These are phyloP conservation scores for Hyaloscypha bicolor DNA, from an alignment of 495 filamentous ascomycete genomes.

Conservation along the genomic window DNA sequence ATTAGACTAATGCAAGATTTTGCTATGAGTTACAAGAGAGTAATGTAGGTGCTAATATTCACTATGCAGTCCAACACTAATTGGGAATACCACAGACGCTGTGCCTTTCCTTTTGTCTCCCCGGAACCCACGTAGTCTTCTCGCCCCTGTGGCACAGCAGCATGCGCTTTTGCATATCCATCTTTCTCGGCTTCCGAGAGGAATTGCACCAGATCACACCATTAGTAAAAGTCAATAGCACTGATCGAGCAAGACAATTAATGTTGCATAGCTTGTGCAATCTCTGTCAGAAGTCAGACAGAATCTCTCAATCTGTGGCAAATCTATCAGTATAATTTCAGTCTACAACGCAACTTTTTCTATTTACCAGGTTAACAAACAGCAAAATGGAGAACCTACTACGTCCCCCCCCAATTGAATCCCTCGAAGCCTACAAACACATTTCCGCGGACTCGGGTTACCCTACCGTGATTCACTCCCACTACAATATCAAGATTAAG, in stretches of 20 bases:
- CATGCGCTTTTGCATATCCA: too few species aligned
- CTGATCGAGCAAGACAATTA: not conserved
- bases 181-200: too few species aligned
- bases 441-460: constrained; percentile 28
- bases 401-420: constrained; percentile 14
- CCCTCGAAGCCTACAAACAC: constrained; percentile 32
- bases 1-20: too few species aligned
- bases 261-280: constrained; percentile 2
- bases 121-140: too few species aligned
- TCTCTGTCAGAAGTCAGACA: not conserved
- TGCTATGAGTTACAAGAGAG: not conserved
- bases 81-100: too few species aligned
- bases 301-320: constrained; percentile 1
- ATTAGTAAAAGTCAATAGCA: not conserved
- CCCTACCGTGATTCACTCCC: constrained; percentile 22
- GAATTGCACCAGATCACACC: not conserved
- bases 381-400: constrained; percentile 10
- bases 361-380: constrained; percentile 1
- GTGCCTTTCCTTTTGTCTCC: too few species aligned
- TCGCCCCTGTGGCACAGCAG: too few species aligned
- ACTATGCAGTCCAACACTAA: too few species aligned
- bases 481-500: constrained; percentile 43
- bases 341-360: not conserved
- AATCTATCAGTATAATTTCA: constrained; percentile 7
- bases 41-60: too few species aligned